phyloP scores from a whole-genome alignment of 805 yeast species.

The Sugiyamaella floridensis region DNA sequence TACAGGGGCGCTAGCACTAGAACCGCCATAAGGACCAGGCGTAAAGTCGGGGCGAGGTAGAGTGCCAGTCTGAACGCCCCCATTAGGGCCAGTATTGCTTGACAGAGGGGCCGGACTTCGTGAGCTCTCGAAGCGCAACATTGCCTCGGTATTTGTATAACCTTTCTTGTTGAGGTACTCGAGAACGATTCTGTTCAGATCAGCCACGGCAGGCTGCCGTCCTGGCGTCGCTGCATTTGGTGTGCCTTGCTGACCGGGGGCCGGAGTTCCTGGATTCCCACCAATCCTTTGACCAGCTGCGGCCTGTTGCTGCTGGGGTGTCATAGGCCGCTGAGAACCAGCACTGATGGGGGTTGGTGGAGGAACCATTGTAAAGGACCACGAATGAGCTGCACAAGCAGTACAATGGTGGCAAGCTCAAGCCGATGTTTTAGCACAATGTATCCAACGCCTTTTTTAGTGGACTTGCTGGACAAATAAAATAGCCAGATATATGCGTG shows the following conservation, averaged over 20 bases:
- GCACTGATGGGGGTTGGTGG: background rate
- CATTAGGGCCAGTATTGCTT: constrained; percentile 15
- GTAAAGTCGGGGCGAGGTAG: background rate
- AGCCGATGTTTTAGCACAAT: background rate
- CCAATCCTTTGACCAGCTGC: background rate
- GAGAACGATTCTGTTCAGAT: constrained; percentile 82
- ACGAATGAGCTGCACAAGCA: background rate
- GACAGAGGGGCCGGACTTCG: constrained; percentile 27
- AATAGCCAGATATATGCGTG: too few relatives aligned
- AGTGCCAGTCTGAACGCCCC: constrained; percentile 14
- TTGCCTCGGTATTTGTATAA: constrained; percentile 87
- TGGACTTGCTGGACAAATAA: too few relatives aligned
- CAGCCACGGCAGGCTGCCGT: constrained; percentile 54
- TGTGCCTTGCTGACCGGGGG: constrained; percentile 10
- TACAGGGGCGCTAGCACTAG: constrained; percentile 6
- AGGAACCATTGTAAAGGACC: background rate
- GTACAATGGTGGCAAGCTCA: background rate
- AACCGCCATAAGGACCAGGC: constrained; percentile 8
- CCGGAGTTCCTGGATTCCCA: constrained; percentile 18
- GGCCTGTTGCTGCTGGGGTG: background rate
- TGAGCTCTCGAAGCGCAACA: constrained; percentile 71
- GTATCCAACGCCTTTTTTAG: too few relatives aligned
- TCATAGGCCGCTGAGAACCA: background rate
- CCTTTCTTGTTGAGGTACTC: constrained; percentile 93
- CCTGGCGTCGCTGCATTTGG: constrained; percentile 18